Conservation (phyloP, 352 stramenopile genomes). For the Phytophthora tubulina region DNA sequence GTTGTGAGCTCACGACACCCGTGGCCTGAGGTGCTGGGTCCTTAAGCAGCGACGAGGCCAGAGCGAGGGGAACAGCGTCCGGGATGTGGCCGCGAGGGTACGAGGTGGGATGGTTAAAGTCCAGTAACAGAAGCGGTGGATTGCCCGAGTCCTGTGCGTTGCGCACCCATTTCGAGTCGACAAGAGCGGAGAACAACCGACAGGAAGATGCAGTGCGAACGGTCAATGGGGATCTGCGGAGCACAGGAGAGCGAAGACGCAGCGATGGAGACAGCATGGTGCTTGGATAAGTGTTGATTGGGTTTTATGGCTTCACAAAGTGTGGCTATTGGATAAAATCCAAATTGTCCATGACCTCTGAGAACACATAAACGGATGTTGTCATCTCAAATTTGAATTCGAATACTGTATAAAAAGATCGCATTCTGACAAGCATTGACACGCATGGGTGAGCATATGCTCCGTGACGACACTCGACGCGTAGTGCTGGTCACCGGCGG, state of each 20-base stretch:
- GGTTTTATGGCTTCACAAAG: too few species aligned
- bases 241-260: conserved; percentile 2
- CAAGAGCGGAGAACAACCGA: conserved; percentile 46
- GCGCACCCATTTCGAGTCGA: conserved; percentile 54
- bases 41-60: conserved; percentile 64
- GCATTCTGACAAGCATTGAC: conserved; percentile 8
- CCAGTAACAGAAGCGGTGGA: conserved; percentile 51
- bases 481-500: conserved; percentile 96
- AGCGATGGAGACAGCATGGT: conserved; percentile 1
- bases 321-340: too few species aligned
- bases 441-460: conserved; percentile 2
- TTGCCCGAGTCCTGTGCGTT: conserved; percentile 21
- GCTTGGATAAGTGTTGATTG: too few species aligned
- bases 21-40: conserved; percentile 52
- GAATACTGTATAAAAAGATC: conserved; percentile 6
- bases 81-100: conserved; percentile 70
- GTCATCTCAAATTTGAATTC: neutral
- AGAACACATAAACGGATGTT: neutral
- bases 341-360: neutral
- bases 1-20: conserved; percentile 49
- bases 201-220: neutral
- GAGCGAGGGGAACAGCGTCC: conserved; percentile 48
- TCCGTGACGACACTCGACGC: conserved; percentile 6
- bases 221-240: neutral
- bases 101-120: conserved; percentile 67